Percentiles rank a stretch among this genome's conserved stretches.
These are phyloP conservation scores for Colletotrichum truncatum DNA, from an alignment of 2,329 filamentous ascomycete species.

Conservation along the genomic window DNA sequence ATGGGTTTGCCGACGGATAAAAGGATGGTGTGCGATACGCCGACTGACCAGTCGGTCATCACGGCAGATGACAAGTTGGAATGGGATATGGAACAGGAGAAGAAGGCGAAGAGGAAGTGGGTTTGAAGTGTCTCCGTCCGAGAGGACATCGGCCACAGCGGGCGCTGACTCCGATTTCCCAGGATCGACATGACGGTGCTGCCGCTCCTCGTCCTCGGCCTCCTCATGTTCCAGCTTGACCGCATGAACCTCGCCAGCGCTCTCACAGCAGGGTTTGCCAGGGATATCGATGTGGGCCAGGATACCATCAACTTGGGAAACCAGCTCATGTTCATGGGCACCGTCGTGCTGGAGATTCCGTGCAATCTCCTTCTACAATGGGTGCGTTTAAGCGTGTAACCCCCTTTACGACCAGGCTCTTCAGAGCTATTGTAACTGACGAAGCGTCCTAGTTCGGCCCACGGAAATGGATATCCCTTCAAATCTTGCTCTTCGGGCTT, in stretches of 20 bases:
- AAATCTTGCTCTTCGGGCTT: conserved; percentile 58
- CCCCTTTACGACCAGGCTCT: too few species aligned
- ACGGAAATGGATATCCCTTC: conserved; percentile 57
- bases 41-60: conserved; percentile 23
- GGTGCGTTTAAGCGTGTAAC: conserved; percentile 27
- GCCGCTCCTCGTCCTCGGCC: conserved; percentile 56
- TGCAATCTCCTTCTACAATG: conserved; percentile 56
- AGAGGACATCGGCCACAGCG: not conserved
- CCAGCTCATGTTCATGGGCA: conserved; percentile 61
- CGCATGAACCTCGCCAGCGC: conserved; percentile 62
- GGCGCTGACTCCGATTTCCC: not conserved
- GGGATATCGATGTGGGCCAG: conserved; percentile 51
- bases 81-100: conserved; percentile 30
- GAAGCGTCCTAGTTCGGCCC: conserved; percentile 48
- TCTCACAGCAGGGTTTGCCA: conserved; percentile 56
- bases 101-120: conserved; percentile 32
- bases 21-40: conserved; percentile 17
- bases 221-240: conserved; percentile 61
- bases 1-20: conserved; percentile 8
- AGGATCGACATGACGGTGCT: conserved; percentile 58
- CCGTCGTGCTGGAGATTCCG: conserved; percentile 60
- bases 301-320: conserved; percentile 61
- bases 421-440: not conserved
- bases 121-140: conserved; percentile 6
- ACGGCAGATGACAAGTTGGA: conserved; percentile 9